These are phyloP conservation scores for Phaeoacremonium minimum DNA, from an alignment of 2,329 filamentous ascomycete genomes.

Conservation along the genomic window DNA sequence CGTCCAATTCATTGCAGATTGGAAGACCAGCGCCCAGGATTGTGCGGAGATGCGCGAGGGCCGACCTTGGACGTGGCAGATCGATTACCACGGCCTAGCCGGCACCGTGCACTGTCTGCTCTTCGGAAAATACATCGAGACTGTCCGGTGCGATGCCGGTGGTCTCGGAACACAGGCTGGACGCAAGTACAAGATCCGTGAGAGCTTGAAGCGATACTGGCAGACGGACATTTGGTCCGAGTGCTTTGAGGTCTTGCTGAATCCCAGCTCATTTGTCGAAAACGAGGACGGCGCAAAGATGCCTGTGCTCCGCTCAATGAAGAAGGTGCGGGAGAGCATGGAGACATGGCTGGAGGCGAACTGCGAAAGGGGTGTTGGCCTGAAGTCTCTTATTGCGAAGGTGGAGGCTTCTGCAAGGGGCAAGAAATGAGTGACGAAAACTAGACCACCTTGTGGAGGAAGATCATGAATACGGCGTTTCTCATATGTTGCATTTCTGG, in stretches of 20 bases:
- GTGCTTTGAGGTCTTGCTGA: constrained; percentile 81
- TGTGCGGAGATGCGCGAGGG: constrained; percentile 95
- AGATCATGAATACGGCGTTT: too few relatives aligned
- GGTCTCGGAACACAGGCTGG: constrained; percentile 49
- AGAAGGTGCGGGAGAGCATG: constrained; percentile 69
- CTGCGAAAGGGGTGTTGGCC: constrained; percentile 72
- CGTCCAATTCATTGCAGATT: constrained; percentile 90
- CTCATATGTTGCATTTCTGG: too few relatives aligned
- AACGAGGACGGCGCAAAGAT: constrained; percentile 62
- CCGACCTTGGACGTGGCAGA: constrained; percentile 94
- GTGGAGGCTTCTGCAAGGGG: constrained; percentile 47
- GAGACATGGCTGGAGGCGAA: constrained; percentile 77
- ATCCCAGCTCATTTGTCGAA: constrained; percentile 63
- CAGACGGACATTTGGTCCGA: constrained; percentile 86
- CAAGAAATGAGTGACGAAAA: constrained; percentile 18
- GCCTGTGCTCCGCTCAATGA: constrained; percentile 71
- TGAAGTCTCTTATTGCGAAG: constrained; percentile 66
- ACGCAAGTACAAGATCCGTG: constrained; percentile 74
- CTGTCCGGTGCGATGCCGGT: constrained; percentile 50
- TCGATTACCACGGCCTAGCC: constrained; percentile 91
- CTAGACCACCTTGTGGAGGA: too few relatives aligned
- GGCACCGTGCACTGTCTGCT: constrained; percentile 84
- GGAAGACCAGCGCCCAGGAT: constrained; percentile 82
- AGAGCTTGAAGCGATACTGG: constrained; percentile 92
- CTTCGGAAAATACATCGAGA: constrained; percentile 94